Percentiles rank a stretch among this genome's conserved stretches.
Evolutionary conservation across 2,329 filamentous ascomycete species (phyloP).

Genomic region (Coniella vitis): DNA sequence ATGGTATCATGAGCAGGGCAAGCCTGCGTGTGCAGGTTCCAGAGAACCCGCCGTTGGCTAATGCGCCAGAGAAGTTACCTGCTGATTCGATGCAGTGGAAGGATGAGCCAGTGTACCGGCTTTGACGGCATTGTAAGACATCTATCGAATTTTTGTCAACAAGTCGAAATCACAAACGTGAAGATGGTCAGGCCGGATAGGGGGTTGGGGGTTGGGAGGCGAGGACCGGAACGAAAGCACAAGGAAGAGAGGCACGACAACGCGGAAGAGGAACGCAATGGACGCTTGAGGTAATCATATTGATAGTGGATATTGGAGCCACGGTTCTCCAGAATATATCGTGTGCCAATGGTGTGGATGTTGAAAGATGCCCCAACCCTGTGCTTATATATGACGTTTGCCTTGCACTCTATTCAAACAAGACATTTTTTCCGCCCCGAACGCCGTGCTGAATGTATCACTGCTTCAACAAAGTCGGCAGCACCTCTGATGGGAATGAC

Average conservation of each 20-base stretch:
- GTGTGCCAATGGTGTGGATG: background rate
- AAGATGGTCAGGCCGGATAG: no score
- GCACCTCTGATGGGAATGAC: background rate
- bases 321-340: background rate
- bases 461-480: background rate
- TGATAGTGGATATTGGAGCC: background rate
- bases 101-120: background rate
- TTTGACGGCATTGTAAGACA: background rate
- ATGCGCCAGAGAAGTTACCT: background rate
- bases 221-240: background rate
- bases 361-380: background rate
- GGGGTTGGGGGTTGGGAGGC: no score
- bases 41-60: background rate
- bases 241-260: background rate
- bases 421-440: background rate
- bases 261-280: no score
- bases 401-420: background rate
- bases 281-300: no score
- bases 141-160: no score
- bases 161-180: background rate
- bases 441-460: constrained; percentile 4
- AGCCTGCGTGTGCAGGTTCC: background rate
- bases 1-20: background rate
- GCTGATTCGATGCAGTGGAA: constrained; percentile 1
- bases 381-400: background rate